These are phyloP conservation scores for Penicillium paxilli DNA, from an alignment of 495 filamentous ascomycete genomes.

Conservation along the genomic window DNA sequence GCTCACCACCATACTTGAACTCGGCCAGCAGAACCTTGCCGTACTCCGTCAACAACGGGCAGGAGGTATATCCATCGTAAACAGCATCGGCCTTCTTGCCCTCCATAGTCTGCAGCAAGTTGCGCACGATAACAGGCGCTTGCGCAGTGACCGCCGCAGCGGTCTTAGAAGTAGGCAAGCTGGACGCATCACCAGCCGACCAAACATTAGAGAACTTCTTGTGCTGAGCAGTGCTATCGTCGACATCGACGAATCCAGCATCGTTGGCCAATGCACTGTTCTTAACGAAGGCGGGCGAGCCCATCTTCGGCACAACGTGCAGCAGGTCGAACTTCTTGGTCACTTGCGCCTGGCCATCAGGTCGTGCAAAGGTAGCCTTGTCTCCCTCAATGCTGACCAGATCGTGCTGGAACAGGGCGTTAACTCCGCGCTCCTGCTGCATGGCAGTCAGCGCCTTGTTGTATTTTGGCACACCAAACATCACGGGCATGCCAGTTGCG, in stretches of 20 bases:
- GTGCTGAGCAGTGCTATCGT: conserved; percentile 59
- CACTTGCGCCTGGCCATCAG: conserved; percentile 45
- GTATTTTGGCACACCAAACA: conserved; percentile 74
- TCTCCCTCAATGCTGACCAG: conserved; percentile 61
- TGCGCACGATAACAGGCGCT: conserved; percentile 59
- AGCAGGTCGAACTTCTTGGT: conserved; percentile 58
- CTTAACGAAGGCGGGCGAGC: conserved; percentile 59
- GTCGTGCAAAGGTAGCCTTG: conserved; percentile 51
- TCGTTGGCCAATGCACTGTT: conserved; percentile 56
- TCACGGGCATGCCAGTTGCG: conserved; percentile 59
- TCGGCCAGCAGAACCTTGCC: conserved; percentile 68
- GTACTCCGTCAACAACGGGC: conserved; percentile 65
- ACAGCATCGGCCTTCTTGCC: conserved; percentile 51
- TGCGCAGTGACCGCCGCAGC: conserved; percentile 66
- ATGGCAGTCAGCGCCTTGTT: conserved; percentile 59
- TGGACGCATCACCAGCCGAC: conserved; percentile 68
- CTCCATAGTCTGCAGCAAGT: conserved; percentile 52
- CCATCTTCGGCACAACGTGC: conserved; percentile 64
- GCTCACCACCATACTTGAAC: conserved; percentile 71
- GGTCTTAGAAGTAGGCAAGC: conserved; percentile 67
- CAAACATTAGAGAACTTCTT: conserved; percentile 65
- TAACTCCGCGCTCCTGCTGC: conserved; percentile 62
- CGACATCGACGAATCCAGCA: conserved; percentile 64
- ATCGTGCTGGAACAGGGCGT: conserved; percentile 67
- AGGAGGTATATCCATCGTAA: conserved; percentile 71